These are phyloP conservation scores for Alternaria tenuissima DNA, from an alignment of 2,329 filamentous ascomycete species.

Conservation along the genomic window DNA sequence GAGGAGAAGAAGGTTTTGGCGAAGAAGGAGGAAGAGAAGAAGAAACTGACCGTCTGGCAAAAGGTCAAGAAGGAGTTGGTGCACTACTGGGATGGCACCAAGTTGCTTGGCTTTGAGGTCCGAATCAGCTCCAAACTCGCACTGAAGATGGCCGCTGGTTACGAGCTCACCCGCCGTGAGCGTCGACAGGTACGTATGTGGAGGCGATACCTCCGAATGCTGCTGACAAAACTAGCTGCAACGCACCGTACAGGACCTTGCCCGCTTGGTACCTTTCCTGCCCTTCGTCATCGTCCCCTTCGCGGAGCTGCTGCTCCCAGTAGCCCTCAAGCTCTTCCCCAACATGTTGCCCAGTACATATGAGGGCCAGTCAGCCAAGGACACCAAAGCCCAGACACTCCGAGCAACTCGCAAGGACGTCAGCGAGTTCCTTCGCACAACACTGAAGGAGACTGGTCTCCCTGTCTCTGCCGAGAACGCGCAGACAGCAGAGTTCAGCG, in stretches of 20 bases:
- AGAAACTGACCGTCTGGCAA: conserved; percentile 88
- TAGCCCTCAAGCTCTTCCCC: conserved; percentile 94
- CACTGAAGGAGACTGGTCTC: conserved; percentile 89
- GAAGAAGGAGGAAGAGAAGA: conserved; percentile 71
- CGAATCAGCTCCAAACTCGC: conserved; percentile 91
- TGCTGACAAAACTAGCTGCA: conserved; percentile 64
- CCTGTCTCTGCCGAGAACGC: conserved; percentile 84
- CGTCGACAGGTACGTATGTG: conserved; percentile 71
- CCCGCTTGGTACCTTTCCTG: conserved; percentile 91
- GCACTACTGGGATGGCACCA: conserved; percentile 99
- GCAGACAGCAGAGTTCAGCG: conserved; percentile 90
- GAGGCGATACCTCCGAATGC: background rate
- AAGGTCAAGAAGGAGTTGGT: conserved; percentile 93
- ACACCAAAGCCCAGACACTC: conserved; percentile 82
- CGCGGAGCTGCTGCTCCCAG: conserved; percentile 87
- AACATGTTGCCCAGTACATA: conserved; percentile 98
- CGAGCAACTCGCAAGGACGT: conserved; percentile 92
- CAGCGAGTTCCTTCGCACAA: conserved; percentile 86
- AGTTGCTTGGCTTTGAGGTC: conserved; percentile 89
- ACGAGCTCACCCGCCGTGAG: conserved; percentile 94
- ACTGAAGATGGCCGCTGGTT: conserved; percentile 96
- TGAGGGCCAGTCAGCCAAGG: conserved; percentile 88
- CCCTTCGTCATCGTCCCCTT: conserved; percentile 98
- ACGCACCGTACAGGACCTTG: conserved; percentile 92
- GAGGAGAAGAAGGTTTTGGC: conserved; percentile 65